A percentile compares a stretch with the other conserved stretches of the same genome.
phyloP scores from a whole-genome alignment of 345 rosid species.

The Salix brachista region DNA sequence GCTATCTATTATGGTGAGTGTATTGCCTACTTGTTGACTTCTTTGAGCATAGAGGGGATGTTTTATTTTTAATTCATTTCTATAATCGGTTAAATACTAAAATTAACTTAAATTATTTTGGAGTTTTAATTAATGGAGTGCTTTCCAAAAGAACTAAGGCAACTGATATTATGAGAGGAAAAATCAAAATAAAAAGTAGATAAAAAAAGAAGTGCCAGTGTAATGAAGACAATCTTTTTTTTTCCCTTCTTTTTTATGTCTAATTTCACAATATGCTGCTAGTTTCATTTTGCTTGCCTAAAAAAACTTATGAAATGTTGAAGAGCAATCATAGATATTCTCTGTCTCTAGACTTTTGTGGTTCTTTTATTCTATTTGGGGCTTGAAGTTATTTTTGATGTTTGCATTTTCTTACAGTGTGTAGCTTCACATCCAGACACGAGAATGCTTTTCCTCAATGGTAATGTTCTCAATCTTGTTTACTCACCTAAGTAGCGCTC shows the following conservation, averaged over 20 bases:
- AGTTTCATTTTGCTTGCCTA: neutral
- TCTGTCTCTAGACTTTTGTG: neutral
- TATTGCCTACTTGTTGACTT: neutral
- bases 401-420: constrained; percentile 55
- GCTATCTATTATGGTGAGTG: neutral
- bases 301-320: neutral
- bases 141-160: neutral
- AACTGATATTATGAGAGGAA: neutral
- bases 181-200: neutral
- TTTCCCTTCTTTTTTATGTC: neutral
- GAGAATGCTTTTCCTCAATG: constrained; percentile 84
- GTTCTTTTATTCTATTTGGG: neutral
- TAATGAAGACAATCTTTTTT: too few species aligned
- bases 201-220: neutral
- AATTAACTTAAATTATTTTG: neutral
- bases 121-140: neutral
- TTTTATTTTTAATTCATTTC: neutral
- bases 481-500: neutral
- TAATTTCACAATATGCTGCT: neutral
- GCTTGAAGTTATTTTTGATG: constrained; percentile 15
- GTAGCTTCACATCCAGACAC: constrained; percentile 99
- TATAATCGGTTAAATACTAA: neutral
- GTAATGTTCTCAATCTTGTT: constrained; percentile 39
- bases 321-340: neutral
- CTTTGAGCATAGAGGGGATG: neutral